Evolutionary conservation across 1,139 yeast species (phyloP).

Genomic region (Magnusiomyces ingens): DNA sequence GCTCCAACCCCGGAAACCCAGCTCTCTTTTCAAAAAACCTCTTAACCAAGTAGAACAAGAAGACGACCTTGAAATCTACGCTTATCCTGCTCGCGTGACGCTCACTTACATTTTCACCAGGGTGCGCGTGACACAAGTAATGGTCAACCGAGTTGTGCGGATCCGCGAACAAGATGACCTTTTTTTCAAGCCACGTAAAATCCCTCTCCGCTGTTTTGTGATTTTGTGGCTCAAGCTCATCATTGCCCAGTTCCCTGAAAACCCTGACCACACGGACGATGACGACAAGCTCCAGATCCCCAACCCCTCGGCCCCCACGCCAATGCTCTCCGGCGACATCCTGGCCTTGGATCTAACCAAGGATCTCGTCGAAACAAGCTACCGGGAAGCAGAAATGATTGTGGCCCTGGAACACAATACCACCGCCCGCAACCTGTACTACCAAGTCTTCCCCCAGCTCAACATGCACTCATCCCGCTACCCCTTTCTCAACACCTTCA

Average conservation of each 20-base stretch:
- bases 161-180: slow-evolving; percentile 9
- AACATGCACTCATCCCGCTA: slow-evolving; percentile 4
- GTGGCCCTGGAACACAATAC: slow-evolving; percentile 16
- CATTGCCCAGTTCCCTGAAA: slow-evolving; percentile 6
- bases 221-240: slow-evolving; percentile 15
- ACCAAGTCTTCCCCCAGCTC: slow-evolving; percentile 14
- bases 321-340: not conserved
- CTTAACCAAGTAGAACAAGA: too few species aligned
- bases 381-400: slow-evolving; percentile 5
- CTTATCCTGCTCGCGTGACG: slow-evolving; percentile 12
- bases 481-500: slow-evolving; percentile 13
- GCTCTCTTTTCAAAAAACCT: too few species aligned
- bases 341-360: not conserved
- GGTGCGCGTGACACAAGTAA: slow-evolving; percentile 7
- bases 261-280: not conserved
- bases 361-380: not conserved
- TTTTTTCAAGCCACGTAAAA: slow-evolving; percentile 13
- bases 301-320: not conserved
- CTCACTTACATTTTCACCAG: slow-evolving; percentile 13
- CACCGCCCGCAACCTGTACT: slow-evolving; percentile 15
- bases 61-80: too few species aligned
- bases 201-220: slow-evolving; percentile 13
- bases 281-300: not conserved
- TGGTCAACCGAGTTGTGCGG: slow-evolving; percentile 6
- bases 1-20: not conserved